These are phyloP conservation scores for Saccharomyces kudriavzevii DNA, from an alignment of 805 yeast genomes.

Conservation along the genomic window DNA sequence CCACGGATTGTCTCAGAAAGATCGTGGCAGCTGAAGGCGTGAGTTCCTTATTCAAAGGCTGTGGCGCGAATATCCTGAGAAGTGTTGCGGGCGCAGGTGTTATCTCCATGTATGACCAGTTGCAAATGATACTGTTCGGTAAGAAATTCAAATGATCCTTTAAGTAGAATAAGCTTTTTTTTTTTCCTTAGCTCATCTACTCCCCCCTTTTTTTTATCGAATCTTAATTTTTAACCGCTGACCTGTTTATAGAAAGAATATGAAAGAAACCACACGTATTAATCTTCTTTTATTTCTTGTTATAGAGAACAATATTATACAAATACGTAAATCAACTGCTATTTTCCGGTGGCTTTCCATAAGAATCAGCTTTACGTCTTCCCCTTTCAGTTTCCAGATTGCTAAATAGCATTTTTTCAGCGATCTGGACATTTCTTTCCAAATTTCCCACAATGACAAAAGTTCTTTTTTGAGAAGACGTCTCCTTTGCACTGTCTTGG, in stretches of 20 bases:
- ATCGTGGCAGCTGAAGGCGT: slow-evolving; percentile 89
- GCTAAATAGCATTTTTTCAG: slow-evolving; percentile 44
- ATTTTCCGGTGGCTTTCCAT: background rate
- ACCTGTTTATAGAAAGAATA: background rate
- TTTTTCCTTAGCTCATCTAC: too few species aligned
- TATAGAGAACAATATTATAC: background rate
- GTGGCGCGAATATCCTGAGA: slow-evolving; percentile 97
- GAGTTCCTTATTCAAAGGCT: slow-evolving; percentile 86
- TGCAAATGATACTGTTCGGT: slow-evolving; percentile 85
- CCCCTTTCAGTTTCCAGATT: slow-evolving; percentile 49
- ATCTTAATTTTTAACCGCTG: background rate
- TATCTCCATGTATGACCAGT: slow-evolving; percentile 89
- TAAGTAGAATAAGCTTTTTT: background rate
- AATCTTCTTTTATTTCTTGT: background rate
- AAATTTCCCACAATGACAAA: slow-evolving; percentile 58
- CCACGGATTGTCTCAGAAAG: slow-evolving; percentile 78
- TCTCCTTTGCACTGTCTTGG: slow-evolving; percentile 42
- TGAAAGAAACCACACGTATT: background rate
- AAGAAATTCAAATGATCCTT: slow-evolving; percentile 63
- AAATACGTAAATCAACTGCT: background rate
- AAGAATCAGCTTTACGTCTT: slow-evolving; percentile 30
- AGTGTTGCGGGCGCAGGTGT: slow-evolving; percentile 99
- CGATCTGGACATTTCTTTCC: slow-evolving; percentile 41
- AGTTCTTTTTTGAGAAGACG: slow-evolving; percentile 32
- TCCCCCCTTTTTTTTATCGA: background rate